Evolutionary conservation across 108 stramenopile genomes (phyloP), one percentile per base, ranked within the genome.

Genomic region (Fistulifera pelliculosa): DNA sequence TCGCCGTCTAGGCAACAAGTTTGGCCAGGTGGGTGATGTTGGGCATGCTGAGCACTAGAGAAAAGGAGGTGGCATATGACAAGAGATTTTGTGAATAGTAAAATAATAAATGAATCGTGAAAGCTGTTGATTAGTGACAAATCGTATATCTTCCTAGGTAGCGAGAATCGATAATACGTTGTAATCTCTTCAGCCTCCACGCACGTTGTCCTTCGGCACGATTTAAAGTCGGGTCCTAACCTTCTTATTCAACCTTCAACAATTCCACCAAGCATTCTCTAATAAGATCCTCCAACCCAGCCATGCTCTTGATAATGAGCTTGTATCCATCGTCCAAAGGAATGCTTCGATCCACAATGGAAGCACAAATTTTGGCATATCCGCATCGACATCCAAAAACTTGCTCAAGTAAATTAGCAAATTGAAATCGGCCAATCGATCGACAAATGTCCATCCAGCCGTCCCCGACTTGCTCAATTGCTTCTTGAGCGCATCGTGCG

Each of bases 301-400:
- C 91, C 57, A 95, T 74, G 47, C 77, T 78, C 11, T 77, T 66
- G 54, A 96, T 80, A 41, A 96, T 82, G 22, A 96, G 65, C 61
- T 84, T 87, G 84, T 93, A 96, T 47, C 94, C 94, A 64, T 96
- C 94, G 58, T 90, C 89, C 59, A 96, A 60, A 2, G 79, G 80
- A 17, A 84, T 60, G 21, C 74, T 71, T 39, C 90, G 72, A 70
- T 96, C 69, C 38, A 71, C 73, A 23, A 96, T 75, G 22, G 85
- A 81, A 51, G 81, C 73, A 61, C 82, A 83, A 50, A 96, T 83
- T 54, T 77, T 86, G 48, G 78, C 58, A 93, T 76, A 47, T 93
- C 91, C 8, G 73, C 59, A 26, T 69, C 52, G 27, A 80, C 53
- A 58, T 87, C 87, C 67, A 96, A 73, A 72, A 78, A 92, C 41